These are phyloP conservation scores for Lagenaria siceraria DNA, from an alignment of 306 rosid species.

Conservation along the genomic window DNA sequence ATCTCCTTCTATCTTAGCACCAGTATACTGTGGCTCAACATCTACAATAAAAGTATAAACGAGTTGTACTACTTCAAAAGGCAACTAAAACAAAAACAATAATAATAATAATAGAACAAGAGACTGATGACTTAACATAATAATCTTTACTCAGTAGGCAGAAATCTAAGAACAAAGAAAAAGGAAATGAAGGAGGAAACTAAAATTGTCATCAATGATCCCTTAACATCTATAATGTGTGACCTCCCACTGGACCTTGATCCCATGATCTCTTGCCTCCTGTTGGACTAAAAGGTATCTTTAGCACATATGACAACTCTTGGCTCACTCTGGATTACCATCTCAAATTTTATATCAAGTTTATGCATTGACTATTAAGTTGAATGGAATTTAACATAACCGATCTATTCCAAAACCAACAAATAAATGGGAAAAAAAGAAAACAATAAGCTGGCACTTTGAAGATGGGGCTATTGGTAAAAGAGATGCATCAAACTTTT, in stretches of 20 bases:
- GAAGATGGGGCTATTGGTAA: not conserved
- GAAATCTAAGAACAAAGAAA: not conserved
- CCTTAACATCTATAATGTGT: not conserved
- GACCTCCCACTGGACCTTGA: not conserved
- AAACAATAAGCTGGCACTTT: not conserved
- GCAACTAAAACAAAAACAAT: not conserved
- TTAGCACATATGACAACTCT: not conserved
- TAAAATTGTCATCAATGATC: not conserved
- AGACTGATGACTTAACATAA: not conserved
- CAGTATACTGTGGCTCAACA: slow-evolving; percentile 84
- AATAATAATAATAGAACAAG: not conserved
- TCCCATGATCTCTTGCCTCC: not conserved
- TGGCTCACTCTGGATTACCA: not conserved
- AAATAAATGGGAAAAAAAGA: not conserved
- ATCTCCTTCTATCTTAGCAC: slow-evolving; percentile 94
- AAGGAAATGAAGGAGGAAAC: too few species aligned
- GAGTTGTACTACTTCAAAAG: not conserved
- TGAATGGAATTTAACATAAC: not conserved
- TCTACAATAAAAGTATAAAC: slow-evolving; percentile 41
- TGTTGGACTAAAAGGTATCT: not conserved
- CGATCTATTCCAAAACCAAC: not conserved
- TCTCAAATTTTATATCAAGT: not conserved
- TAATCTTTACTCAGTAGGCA: not conserved
- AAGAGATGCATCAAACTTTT: not conserved
- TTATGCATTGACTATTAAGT: not conserved